Evolutionary conservation across 345 rosid species (phyloP).

Genomic region (Citrus reticulata): DNA sequence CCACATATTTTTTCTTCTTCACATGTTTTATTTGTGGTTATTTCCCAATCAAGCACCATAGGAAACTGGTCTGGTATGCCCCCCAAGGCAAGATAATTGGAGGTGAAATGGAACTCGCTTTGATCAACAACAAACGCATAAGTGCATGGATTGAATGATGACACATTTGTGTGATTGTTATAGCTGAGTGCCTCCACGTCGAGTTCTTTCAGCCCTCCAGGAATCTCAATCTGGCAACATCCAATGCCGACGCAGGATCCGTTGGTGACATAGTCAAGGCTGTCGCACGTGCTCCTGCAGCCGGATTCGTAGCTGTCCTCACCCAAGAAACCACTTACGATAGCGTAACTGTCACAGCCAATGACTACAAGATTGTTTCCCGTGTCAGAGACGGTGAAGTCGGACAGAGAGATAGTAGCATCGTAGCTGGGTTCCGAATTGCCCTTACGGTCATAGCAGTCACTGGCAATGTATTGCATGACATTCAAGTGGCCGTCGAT

Average conservation of each 20-base stretch:
- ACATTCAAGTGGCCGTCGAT: conserved; percentile 17
- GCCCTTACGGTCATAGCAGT: no score
- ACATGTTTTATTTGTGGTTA: neutral
- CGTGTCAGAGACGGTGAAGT: neutral
- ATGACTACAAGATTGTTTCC: conserved; percentile 21
- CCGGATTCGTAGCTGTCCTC: no score
- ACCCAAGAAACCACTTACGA: no score
- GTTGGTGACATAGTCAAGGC: neutral
- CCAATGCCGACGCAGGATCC: conserved; percentile 27
- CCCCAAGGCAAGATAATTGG: neutral
- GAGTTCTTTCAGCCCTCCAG: neutral
- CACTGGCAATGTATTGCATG: neutral
- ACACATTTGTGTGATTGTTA: neutral
- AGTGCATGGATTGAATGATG: conserved; percentile 9
- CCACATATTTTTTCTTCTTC: neutral
- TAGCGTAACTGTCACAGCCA: conserved; percentile 28
- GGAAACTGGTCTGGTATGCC: neutral
- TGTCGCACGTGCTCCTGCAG: no score
- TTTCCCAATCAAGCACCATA: conserved; percentile 15
- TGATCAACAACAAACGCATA: conserved; percentile 32
- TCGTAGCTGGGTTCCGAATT: no score
- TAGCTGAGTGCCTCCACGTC: neutral
- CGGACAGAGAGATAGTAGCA: neutral
- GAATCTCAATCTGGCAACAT: conserved; percentile 27
- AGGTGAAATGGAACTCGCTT: neutral